phyloP scores from a whole-genome alignment of 495 filamentous ascomycete genomes.

The Cladorrhinum samala region DNA sequence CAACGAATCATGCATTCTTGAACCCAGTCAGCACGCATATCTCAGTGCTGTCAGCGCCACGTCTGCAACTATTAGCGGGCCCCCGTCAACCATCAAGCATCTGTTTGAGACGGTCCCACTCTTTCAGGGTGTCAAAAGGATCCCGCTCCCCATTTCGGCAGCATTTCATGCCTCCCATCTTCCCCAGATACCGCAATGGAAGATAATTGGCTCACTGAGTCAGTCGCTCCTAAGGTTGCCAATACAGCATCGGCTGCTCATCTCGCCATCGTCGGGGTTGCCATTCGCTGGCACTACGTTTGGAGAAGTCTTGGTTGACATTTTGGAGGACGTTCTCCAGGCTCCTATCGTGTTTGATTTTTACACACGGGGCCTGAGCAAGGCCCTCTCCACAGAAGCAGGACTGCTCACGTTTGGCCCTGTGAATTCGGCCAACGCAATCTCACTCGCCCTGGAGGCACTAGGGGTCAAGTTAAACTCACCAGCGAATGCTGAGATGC shows the following conservation, averaged over 20 bases:
- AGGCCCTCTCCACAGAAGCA: background rate
- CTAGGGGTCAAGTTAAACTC: background rate
- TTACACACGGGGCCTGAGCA: background rate
- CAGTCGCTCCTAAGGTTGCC: background rate
- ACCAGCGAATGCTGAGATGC: background rate
- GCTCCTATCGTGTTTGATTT: conserved; percentile 4
- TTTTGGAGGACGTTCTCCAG: conserved; percentile 11
- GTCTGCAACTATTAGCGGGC: conserved; percentile 37
- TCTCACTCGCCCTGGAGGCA: background rate
- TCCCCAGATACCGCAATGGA: background rate
- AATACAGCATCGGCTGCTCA: conserved; percentile 3
- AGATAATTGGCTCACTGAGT: background rate
- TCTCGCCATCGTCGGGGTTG: conserved; percentile 14
- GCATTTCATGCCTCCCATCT: conserved; percentile 42
- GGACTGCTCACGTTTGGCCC: conserved; percentile 6
- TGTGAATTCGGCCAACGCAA: conserved; percentile 11
- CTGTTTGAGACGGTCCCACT: conserved; percentile 2
- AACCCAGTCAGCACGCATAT: conserved; percentile 9
- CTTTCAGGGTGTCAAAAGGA: conserved; percentile 27
- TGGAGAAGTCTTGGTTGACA: background rate
- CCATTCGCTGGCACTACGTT: conserved; percentile 3
- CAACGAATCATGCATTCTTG: conserved; percentile 1
- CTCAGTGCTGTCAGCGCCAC: conserved; percentile 21
- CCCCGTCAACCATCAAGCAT: conserved; percentile 14
- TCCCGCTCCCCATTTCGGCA: conserved; percentile 50